phyloP scores from a whole-genome alignment of 352 stramenopile species.

The Phytophthora kernoviae region DNA sequence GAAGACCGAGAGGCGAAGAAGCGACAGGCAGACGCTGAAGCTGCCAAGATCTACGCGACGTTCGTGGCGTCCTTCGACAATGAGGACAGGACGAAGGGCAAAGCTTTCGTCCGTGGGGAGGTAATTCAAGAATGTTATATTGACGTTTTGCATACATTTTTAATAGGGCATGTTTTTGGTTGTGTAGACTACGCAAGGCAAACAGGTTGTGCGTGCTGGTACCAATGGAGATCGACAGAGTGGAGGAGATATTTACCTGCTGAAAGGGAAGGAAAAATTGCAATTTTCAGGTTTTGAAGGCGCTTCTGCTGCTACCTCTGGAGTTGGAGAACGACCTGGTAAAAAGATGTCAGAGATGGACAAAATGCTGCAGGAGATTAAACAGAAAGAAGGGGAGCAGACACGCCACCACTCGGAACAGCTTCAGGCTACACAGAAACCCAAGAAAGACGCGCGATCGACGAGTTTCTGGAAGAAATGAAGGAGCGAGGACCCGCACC shows the following conservation, averaged over 20 bases:
- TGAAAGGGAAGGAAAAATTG: constrained; percentile 40
- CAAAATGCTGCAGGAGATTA: constrained; percentile 75
- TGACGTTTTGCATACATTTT: too few relatives aligned
- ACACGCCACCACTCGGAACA: constrained; percentile 23
- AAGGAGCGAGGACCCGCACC: constrained; percentile 59
- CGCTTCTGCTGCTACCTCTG: not conserved
- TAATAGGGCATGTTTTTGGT: not conserved
- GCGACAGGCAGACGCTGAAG: constrained; percentile 84
- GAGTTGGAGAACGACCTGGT: constrained; percentile 3
- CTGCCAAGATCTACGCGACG: constrained; percentile 86
- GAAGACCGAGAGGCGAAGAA: constrained; percentile 87
- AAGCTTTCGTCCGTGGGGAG: constrained; percentile 63
- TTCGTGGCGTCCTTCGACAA: constrained; percentile 92
- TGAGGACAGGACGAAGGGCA: constrained; percentile 61
- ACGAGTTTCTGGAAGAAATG: constrained; percentile 90
- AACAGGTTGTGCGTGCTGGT: constrained; percentile 9
- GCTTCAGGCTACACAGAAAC: constrained; percentile 13
- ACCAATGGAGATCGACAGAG: not conserved
- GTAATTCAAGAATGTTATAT: constrained; percentile 7
- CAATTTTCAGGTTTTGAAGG: too few relatives aligned
- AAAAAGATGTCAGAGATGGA: constrained; percentile 71
- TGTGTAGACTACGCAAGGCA: constrained; percentile 9
- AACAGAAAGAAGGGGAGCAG: constrained; percentile 49
- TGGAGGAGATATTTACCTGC: constrained; percentile 36
- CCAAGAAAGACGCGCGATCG: constrained; percentile 79